Percentiles rank a stretch among this genome's conserved stretches.
phyloP scores from a whole-genome alignment of 2,329 filamentous ascomycete genomes.

The Arthrobotrys iridis region DNA sequence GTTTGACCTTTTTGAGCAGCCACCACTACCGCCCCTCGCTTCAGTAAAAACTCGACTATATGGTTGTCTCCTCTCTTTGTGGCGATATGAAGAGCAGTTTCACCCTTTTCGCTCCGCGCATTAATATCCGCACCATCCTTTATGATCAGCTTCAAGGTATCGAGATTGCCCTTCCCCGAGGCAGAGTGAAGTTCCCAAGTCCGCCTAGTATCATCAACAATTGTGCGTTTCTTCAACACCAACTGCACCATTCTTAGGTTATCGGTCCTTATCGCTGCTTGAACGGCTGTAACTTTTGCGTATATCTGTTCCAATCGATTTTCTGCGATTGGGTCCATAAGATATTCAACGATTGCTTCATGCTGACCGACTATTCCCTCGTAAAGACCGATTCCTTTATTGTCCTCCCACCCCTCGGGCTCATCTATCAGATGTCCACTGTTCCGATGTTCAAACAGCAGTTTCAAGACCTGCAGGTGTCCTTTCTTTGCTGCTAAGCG shows the following conservation, averaged over 20 bases:
- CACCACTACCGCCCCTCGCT: neutral
- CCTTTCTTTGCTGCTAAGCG: conserved; percentile 14
- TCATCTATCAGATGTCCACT: neutral
- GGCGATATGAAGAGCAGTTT: conserved; percentile 16
- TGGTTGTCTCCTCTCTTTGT: conserved; percentile 13
- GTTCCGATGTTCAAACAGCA: conserved; percentile 9
- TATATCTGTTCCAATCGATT: neutral
- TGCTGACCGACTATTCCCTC: conserved; percentile 8
- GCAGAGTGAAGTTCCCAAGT: conserved; percentile 24
- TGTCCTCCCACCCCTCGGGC: neutral
- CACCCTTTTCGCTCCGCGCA: neutral
- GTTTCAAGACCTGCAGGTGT: conserved; percentile 7
- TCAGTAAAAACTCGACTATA: conserved; percentile 18
- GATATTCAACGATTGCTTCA: conserved; percentile 10
- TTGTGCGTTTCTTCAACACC: conserved; percentile 1
- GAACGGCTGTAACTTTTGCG: neutral
- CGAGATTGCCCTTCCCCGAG: conserved; percentile 9
- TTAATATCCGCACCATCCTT: conserved; percentile 11
- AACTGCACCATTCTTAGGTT: conserved; percentile 21
- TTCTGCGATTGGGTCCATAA: conserved; percentile 3
- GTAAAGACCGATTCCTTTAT: conserved; percentile 8
- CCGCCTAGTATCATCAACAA: neutral
- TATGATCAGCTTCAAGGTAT: conserved; percentile 8
- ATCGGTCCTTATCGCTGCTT: conserved; percentile 8
- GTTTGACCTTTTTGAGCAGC: neutral